These are phyloP conservation scores for Phytopythium mirpurense DNA, from an alignment of 352 stramenopile genomes.

Conservation along the genomic window DNA sequence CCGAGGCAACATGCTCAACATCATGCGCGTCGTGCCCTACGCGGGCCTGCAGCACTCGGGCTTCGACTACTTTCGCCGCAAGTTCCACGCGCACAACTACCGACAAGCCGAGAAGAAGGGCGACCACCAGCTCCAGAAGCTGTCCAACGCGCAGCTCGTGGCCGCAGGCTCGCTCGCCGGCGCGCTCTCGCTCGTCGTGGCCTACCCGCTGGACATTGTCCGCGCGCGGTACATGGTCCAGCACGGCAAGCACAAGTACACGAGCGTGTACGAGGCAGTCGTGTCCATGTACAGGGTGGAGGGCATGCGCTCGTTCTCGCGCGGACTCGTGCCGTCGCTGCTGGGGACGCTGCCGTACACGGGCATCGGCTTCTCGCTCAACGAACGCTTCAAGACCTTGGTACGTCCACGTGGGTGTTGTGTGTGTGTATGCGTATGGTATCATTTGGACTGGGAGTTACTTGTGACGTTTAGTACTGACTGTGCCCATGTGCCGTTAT, in stretches of 20 bases:
- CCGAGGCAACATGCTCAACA: slow-evolving; percentile 72
- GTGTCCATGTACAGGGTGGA: slow-evolving; percentile 73
- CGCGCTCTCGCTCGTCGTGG: slow-evolving; percentile 61
- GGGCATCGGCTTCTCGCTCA: slow-evolving; percentile 80
- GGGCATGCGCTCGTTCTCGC: slow-evolving; percentile 57
- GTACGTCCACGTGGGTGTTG: slow-evolving; percentile 16
- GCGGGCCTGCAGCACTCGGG: slow-evolving; percentile 77
- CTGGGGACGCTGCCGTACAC: slow-evolving; percentile 84
- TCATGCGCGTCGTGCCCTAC: slow-evolving; percentile 75
- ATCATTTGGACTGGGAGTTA: neutral
- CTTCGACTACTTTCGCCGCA: slow-evolving; percentile 77
- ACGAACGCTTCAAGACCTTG: slow-evolving; percentile 80
- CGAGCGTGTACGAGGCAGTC: slow-evolving; percentile 62
- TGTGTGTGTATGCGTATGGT: neutral
- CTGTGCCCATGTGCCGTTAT: neutral
- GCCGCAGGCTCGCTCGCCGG: slow-evolving; percentile 67
- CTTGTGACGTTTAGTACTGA: no score
- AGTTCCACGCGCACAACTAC: slow-evolving; percentile 79
- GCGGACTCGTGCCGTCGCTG: slow-evolving; percentile 70
- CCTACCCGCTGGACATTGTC: slow-evolving; percentile 82
- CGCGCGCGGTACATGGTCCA: slow-evolving; percentile 84
- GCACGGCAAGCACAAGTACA: slow-evolving; percentile 74
- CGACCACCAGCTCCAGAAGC: slow-evolving; percentile 39
- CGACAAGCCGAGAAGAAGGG: slow-evolving; percentile 31
- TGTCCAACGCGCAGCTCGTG: slow-evolving; percentile 74